Conservation (phyloP, 768 basidiomycete genomes). For the Albatrellus ellisii region DNA sequence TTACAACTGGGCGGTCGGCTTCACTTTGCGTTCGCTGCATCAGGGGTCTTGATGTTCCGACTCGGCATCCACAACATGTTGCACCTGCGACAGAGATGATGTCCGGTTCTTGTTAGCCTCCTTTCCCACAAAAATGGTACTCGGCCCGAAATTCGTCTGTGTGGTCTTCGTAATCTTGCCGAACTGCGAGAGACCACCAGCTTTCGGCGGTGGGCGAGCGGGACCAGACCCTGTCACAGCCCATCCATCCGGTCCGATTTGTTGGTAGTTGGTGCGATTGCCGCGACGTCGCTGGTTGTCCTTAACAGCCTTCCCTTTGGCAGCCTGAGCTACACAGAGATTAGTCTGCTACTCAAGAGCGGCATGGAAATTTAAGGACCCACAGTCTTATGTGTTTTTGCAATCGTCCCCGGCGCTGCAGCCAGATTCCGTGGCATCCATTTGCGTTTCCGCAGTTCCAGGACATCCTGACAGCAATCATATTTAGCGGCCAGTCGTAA, state of each 20-base stretch:
- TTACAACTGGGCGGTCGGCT: slow-evolving; percentile 37
- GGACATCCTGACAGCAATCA: slow-evolving; percentile 60
- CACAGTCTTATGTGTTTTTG: slow-evolving; percentile 79
- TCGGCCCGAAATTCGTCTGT: slow-evolving; percentile 71
- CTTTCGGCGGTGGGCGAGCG: slow-evolving; percentile 54
- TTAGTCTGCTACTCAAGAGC: no score
- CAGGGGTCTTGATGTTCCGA: slow-evolving; percentile 41
- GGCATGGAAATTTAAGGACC: no score
- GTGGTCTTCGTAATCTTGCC: slow-evolving; percentile 68
- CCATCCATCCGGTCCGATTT: slow-evolving; percentile 71
- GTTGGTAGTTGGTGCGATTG: slow-evolving; percentile 43
- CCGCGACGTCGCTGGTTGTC: slow-evolving; percentile 81
- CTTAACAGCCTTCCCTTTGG: slow-evolving; percentile 80
- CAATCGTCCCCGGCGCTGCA: slow-evolving; percentile 76
- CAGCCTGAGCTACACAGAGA: slow-evolving; percentile 58
- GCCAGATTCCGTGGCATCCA: slow-evolving; percentile 67
- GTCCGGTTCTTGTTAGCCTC: slow-evolving; percentile 42
- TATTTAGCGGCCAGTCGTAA: slow-evolving; percentile 3
- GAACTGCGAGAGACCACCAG: slow-evolving; percentile 77
- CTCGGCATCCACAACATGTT: slow-evolving; percentile 88
- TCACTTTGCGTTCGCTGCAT: slow-evolving; percentile 42
- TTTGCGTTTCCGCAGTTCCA: slow-evolving; percentile 74
- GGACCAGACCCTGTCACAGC: slow-evolving; percentile 23
- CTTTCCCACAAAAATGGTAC: slow-evolving; percentile 70
- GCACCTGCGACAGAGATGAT: slow-evolving; percentile 57